Conservation (phyloP, 139 green algal genomes). For the Gonium pectorale region DNA sequence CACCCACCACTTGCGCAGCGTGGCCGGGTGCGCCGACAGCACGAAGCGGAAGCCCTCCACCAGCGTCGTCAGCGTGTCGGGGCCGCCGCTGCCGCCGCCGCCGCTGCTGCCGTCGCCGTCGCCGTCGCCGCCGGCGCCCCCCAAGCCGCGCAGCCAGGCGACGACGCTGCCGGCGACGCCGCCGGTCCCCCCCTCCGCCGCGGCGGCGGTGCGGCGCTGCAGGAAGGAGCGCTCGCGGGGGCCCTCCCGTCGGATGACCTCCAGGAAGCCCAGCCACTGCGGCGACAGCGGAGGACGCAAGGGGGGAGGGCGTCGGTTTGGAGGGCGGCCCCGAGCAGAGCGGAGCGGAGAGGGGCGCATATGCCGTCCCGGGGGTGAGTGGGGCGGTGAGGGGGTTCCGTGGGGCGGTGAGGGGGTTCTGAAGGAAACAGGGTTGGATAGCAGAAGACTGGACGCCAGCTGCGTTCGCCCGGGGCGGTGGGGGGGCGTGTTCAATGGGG, state of each 20-base stretch:
- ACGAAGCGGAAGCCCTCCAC: conserved; percentile 76
- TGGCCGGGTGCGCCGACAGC: conserved; percentile 59
- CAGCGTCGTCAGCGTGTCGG: conserved; percentile 66
- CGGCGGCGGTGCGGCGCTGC: not conserved
- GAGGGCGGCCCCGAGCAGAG: too few relatives aligned
- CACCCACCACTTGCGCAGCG: conserved; percentile 49
- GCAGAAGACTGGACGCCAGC: too few relatives aligned
- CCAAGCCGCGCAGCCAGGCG: too few relatives aligned
- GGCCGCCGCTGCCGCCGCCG: conserved; percentile 16
- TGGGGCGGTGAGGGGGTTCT: not conserved
- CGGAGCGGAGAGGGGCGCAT: too few relatives aligned
- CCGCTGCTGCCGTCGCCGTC: not conserved
- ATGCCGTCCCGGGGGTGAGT: too few relatives aligned
- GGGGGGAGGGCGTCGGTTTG: not conserved
- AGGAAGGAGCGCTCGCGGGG: conserved; percentile 70
- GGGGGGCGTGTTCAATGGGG: too few relatives aligned
- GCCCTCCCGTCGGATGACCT: conserved; percentile 75
- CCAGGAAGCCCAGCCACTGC: conserved; percentile 77
- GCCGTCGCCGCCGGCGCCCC: too few relatives aligned
- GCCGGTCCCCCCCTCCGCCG: not conserved
- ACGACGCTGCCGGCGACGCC: not conserved
- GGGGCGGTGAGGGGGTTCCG: too few relatives aligned
- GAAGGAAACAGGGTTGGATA: too few relatives aligned
- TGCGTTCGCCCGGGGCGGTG: too few relatives aligned
- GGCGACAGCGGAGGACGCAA: not conserved